A percentile compares a stretch with the other conserved stretches of the same genome.
phyloP scores from a whole-genome alignment of 2,329 filamentous ascomycete species.

The Pseudocercospora vitis region DNA sequence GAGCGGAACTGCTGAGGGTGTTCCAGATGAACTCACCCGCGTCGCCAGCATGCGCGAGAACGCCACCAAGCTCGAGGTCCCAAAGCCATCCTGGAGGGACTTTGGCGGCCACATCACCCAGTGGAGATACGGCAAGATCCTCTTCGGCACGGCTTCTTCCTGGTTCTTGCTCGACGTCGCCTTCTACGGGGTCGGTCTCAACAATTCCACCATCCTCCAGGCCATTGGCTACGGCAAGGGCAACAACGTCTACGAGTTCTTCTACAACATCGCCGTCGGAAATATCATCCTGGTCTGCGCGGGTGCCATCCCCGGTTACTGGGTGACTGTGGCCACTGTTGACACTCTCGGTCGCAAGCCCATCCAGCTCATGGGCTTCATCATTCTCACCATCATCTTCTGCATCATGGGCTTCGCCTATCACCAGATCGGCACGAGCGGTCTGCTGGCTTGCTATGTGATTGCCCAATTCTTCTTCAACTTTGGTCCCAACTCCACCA shows the following conservation, averaged over 20 bases:
- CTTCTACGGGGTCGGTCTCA: constrained; percentile 63
- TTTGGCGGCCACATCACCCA: constrained; percentile 70
- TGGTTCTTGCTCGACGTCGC: constrained; percentile 78
- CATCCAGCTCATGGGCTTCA: constrained; percentile 64
- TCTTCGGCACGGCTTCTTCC: constrained; percentile 76
- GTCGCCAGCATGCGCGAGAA: constrained; percentile 57
- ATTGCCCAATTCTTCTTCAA: constrained; percentile 56
- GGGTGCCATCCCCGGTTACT: constrained; percentile 78
- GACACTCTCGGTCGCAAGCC: constrained; percentile 76
- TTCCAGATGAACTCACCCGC: constrained; percentile 67
- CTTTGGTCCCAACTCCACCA: constrained; percentile 54
- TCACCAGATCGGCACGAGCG: constrained; percentile 44
- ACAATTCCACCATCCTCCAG: constrained; percentile 70
- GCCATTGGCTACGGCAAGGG: constrained; percentile 71
- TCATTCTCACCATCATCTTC: constrained; percentile 51
- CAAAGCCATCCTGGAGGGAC: constrained; percentile 70
- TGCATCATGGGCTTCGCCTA: constrained; percentile 53
- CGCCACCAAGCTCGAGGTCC: constrained; percentile 58
- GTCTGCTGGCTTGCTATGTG: constrained; percentile 49
- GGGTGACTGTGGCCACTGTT: constrained; percentile 72
- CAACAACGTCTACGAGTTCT: constrained; percentile 63
- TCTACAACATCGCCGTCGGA: constrained; percentile 73
- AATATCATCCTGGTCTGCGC: constrained; percentile 78
- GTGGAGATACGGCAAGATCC: constrained; percentile 69
- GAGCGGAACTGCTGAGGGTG: constrained; percentile 60